These are phyloP conservation scores for Phytomonas serpens DNA, from an alignment of 208 protist species.

Conservation along the genomic window DNA sequence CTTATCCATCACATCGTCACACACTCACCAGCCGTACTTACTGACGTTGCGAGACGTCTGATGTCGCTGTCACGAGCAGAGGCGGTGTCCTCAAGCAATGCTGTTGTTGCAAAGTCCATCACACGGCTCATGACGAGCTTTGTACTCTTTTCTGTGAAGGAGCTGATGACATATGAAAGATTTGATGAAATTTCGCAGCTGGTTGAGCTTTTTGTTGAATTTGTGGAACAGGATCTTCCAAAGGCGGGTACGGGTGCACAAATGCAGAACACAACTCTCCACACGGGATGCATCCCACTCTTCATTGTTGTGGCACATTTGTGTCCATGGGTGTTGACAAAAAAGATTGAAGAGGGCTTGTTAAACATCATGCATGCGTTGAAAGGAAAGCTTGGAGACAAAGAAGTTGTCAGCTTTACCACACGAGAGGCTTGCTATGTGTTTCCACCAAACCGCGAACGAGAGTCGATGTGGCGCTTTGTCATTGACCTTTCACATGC, in stretches of 20 bases:
- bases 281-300: constrained; percentile 65
- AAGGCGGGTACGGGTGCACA: constrained; percentile 14
- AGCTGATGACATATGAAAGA: constrained; percentile 14
- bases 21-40: constrained; percentile 19
- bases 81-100: constrained; percentile 9
- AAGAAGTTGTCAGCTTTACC: constrained; percentile 40
- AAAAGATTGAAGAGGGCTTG: constrained; percentile 23
- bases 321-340: constrained; percentile 41
- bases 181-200: constrained; percentile 21
- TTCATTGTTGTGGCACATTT: constrained; percentile 51
- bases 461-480: constrained; percentile 38
- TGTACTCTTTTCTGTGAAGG: constrained; percentile 42
- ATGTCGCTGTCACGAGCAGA: constrained; percentile 27
- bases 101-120: constrained; percentile 16
- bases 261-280: constrained; percentile 37
- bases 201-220: constrained; percentile 38
- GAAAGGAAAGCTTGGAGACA: constrained; percentile 8
- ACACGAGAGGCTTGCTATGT: constrained; percentile 77
- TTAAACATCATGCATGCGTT: constrained; percentile 18
- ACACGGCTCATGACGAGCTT: constrained; percentile 63
- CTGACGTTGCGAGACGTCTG: constrained; percentile 19
- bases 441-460: constrained; percentile 24
- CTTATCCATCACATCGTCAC: constrained; percentile 36
- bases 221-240: constrained; percentile 18
- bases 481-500: constrained; percentile 54